These are phyloP conservation scores for Neofusicoccum laricinum DNA, from an alignment of 2,329 filamentous ascomycete species.

Conservation along the genomic window DNA sequence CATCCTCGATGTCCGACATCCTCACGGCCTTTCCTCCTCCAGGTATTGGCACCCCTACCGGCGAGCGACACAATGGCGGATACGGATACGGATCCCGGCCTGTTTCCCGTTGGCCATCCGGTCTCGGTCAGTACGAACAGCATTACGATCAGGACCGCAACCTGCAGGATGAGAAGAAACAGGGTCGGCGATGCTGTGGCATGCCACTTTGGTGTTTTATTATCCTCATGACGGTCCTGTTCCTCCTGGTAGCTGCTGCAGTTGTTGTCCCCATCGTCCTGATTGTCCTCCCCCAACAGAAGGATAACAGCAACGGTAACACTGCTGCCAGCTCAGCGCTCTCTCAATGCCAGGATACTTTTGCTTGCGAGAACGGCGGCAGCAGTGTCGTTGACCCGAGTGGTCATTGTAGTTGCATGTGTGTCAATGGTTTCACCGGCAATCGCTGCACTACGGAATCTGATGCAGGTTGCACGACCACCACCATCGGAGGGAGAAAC, in stretches of 20 bases:
- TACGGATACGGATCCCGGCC: not conserved
- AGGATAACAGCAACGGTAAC: slow-evolving; percentile 22
- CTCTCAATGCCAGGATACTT: slow-evolving; percentile 55
- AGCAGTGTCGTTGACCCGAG: slow-evolving; percentile 66
- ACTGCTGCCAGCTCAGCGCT: slow-evolving; percentile 15
- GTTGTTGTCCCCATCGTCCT: slow-evolving; percentile 72
- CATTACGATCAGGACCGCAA: slow-evolving; percentile 13
- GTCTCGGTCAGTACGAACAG: not conserved
- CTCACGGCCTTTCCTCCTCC: slow-evolving; percentile 64
- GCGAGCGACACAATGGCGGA: not conserved
- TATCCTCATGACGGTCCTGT: slow-evolving; percentile 60
- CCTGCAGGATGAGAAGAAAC: slow-evolving; percentile 29
- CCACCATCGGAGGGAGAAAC: slow-evolving; percentile 40
- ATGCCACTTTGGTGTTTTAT: slow-evolving; percentile 78
- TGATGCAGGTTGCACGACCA: slow-evolving; percentile 57
- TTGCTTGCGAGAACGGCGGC: slow-evolving; percentile 77
- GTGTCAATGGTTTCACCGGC: slow-evolving; percentile 81
- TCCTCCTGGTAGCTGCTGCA: slow-evolving; percentile 75
- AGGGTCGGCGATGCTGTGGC: slow-evolving; percentile 72
- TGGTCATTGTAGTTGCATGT: slow-evolving; percentile 75
- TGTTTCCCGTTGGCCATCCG: slow-evolving; percentile 1
- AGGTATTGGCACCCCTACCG: slow-evolving; percentile 48
- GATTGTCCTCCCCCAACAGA: slow-evolving; percentile 56
- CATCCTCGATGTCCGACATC: slow-evolving; percentile 60
- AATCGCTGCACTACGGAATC: slow-evolving; percentile 51